Evolutionary conservation across 1,139 yeast genomes (phyloP), one percentile per base, ranked within the genome.

Genomic region (Suzukiozyma palmioleophila): DNA sequence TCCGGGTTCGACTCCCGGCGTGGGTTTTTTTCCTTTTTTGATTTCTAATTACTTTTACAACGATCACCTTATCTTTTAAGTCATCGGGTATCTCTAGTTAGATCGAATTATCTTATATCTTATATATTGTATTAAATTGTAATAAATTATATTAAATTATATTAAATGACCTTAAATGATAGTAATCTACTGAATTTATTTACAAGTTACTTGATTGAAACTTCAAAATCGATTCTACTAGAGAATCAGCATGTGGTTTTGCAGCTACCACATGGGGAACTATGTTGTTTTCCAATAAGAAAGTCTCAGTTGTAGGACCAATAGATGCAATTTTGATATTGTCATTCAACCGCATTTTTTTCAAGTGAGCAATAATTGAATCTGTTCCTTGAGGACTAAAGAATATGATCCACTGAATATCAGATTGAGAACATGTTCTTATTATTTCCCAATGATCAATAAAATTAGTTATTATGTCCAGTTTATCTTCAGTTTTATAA

Each of bases 341-440:
- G 73, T 32, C 47, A 43, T 0, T 48, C 46, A 8, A 44, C 45
- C 26, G 46, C 41, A 3, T 49, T 40, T 48, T 41, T 33, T 57
- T 61, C 33, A 82, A 48, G 46, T 67, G 66, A 10, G 73, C 63
- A 2, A 85, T 75, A 7, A 86, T 81, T 1, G 60, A 66, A 32
- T 73, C 75, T 0, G 95, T 84, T 0, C 96, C 96, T 48, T 92
- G 95, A 0, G 97, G 95, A 47, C 97, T 87, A 59, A 90, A 92
- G 46, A 92, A 85, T 0, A 89, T 84, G 5, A 89, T 66, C 95
- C 95, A 85, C 42, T 41, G 25, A 32, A 37, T 16, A 12, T 42
- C 30, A 7, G 15, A 16, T 6, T 26, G n/a, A 8, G 53, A 14
- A 8, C 39, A 15, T 3, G 39, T 33, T 41, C 58, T 57, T 15